Evolutionary conservation across 2,329 filamentous ascomycete species (phyloP), one percentile per base, ranked within the genome.

Genomic region (Colletotrichum chrysophilum): DNA sequence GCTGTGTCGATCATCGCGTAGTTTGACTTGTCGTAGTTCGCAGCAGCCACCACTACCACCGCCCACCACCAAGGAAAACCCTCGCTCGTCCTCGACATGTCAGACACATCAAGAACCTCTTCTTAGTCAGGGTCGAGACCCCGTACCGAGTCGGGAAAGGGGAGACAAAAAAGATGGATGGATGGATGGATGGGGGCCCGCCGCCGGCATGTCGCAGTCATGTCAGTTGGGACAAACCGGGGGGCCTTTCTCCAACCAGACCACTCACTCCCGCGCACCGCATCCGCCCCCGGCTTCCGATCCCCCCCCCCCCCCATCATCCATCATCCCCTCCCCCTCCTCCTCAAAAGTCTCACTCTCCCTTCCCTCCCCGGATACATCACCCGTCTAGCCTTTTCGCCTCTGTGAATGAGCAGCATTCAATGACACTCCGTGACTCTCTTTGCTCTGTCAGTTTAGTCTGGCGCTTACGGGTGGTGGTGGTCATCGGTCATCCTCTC

Each of bases 331-430:
- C 48, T 55, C 56, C 26, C 34, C 58, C 28, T 34, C 58, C 26
- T 30, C 28, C 24, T 58, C 38, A 14, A 21, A 24, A 30, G n/a
- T 68, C 64, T 65, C 24, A 28, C 58, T 65, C 73, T 75, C 73
- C 73, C 73, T 76, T 69, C 36, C 32, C 38, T 58, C 66, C 38
- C 64, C 65, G 34, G 64, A 58, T 64, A 74, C 64, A 55, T 66
- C 24, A 66, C 18, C 60, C 14, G 34, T 66, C 34, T 52, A 48
- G 28, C 16, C 56, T n/a, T 32, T 61, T 30, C 28, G 12, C 14
- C n/a, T 32, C 34, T 34, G 24, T 56, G 14, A 30, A n/a, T 69
- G n/a, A 10, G 28, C 58, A n/a, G 7, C 16, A 7, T 34, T 62
- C 58, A 30, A 21, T 62, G n/a, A n/a, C 18, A 34, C n/a, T 34